Conservation (phyloP, 805 yeast genomes). For the Phaffomyces antillensis region DNA sequence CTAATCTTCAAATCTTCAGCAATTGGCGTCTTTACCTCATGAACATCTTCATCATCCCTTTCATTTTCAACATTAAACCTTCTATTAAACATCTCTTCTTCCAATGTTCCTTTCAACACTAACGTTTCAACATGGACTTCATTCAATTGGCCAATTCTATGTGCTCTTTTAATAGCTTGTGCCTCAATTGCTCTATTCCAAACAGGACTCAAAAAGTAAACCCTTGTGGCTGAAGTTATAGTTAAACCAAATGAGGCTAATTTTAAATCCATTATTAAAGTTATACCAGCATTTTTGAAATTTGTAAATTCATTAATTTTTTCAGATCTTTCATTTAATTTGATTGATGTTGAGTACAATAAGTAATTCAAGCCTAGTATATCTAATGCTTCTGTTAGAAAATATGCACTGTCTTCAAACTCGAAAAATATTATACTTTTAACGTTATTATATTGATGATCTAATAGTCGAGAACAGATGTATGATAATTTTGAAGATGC, state of each 20-base stretch:
- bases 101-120: slow-evolving; percentile 54
- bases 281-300: slow-evolving; percentile 36
- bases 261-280: slow-evolving; percentile 58
- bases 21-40: slow-evolving; percentile 29
- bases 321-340: slow-evolving; percentile 40
- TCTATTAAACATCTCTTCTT: slow-evolving; percentile 55
- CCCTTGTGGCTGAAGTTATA: slow-evolving; percentile 59
- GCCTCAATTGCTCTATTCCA: slow-evolving; percentile 68
- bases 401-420: slow-evolving; percentile 65
- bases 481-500: slow-evolving; percentile 61
- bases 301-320: slow-evolving; percentile 45
- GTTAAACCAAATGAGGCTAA: slow-evolving; percentile 67
- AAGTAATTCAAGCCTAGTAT: slow-evolving; percentile 52
- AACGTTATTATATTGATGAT: slow-evolving; percentile 38
- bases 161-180: slow-evolving; percentile 72
- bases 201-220: slow-evolving; percentile 64
- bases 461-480: slow-evolving; percentile 44
- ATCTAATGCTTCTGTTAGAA: slow-evolving; percentile 58
- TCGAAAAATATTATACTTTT: slow-evolving; percentile 64
- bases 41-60: slow-evolving; percentile 5
- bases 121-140: slow-evolving; percentile 65
- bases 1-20: slow-evolving; percentile 57
- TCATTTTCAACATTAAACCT: slow-evolving; percentile 15
- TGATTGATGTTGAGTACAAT: slow-evolving; percentile 56
- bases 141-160: slow-evolving; percentile 63